phyloP scores from a whole-genome alignment of 225 moss, liverwort and hornwort genomes.

The Sphagnum contortum region DNA sequence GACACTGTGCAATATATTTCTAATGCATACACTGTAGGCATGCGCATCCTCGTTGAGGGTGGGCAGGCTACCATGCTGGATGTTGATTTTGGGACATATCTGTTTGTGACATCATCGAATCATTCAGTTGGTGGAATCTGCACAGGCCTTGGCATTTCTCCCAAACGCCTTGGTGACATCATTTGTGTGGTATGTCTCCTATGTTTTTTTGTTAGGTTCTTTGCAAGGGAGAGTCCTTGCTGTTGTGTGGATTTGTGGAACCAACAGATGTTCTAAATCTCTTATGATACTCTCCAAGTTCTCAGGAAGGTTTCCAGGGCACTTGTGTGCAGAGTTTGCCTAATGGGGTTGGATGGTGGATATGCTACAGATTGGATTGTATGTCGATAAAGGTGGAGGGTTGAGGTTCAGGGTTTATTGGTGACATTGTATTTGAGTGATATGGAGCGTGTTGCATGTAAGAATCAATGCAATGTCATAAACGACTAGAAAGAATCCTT shows the following conservation, averaged over 20 bases:
- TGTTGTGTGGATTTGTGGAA: too few relatives aligned
- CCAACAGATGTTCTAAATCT: too few relatives aligned
- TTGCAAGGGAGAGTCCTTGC: neutral
- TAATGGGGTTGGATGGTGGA: too few relatives aligned
- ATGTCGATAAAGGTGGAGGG: too few relatives aligned
- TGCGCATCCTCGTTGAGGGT: constrained; percentile 91
- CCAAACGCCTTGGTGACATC: constrained; percentile 85
- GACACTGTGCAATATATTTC: constrained; percentile 85
- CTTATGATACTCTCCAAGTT: neutral
- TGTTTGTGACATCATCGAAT: constrained; percentile 95
- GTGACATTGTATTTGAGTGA: too few relatives aligned
- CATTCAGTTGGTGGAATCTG: constrained; percentile 94
- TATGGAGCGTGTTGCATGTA: too few relatives aligned
- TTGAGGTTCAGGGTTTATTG: too few relatives aligned
- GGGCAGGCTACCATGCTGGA: constrained; percentile 98
- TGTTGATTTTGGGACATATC: constrained; percentile 96
- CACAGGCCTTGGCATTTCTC: constrained; percentile 91
- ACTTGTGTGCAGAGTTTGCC: too few relatives aligned
- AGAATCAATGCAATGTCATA: constrained; percentile 56
- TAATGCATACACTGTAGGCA: constrained; percentile 54
- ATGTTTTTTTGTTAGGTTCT: too few relatives aligned
- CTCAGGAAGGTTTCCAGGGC: too few relatives aligned
- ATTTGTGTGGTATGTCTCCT: constrained; percentile 74
- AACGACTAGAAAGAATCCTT: constrained; percentile 34
- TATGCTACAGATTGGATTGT: too few relatives aligned